Conservation (phyloP, 176 grass and related monocot species). For the Tillandsia fasciculata region DNA sequence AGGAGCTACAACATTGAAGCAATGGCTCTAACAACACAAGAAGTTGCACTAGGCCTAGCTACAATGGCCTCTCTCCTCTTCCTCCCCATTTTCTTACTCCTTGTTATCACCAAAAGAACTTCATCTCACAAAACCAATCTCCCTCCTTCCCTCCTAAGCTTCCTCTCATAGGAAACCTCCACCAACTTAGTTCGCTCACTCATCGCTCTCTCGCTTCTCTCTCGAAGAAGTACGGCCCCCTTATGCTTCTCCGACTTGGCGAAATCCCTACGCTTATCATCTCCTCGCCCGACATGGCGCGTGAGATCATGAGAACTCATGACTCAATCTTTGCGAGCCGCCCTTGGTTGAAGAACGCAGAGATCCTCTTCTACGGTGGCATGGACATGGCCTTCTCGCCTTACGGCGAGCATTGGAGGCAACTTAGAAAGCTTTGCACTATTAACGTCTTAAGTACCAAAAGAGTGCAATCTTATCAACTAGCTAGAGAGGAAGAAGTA, state of each 20-base stretch:
- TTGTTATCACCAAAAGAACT: neutral
- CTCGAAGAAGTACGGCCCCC: constrained; percentile 4
- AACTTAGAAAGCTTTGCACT: constrained; percentile 35
- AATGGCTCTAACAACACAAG: neutral
- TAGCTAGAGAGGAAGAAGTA: constrained; percentile 29
- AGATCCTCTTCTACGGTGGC: constrained; percentile 11
- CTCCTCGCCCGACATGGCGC: constrained; percentile 35
- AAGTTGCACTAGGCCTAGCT: neutral
- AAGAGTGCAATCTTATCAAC: constrained; percentile 18
- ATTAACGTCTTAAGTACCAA: constrained; percentile 35
- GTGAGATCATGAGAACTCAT: constrained; percentile 52
- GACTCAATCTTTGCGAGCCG: constrained; percentile 42
- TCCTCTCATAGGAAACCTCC: constrained; percentile 14
- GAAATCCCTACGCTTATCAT: constrained; percentile 35
- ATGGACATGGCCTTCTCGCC: constrained; percentile 45
- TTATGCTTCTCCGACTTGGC: constrained; percentile 18
- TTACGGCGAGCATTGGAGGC: constrained; percentile 42
- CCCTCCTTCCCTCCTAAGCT: constrained; percentile 10
- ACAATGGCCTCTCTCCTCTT: neutral
- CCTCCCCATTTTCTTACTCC: neutral
- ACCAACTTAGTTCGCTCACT: neutral
- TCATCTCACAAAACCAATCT: neutral
- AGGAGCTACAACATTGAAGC: neutral
- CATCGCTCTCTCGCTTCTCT: constrained; percentile 6
- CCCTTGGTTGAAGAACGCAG: too few species aligned